Conservation (phyloP, 2,329 filamentous ascomycete species). For the Colletotrichum paranaense region DNA sequence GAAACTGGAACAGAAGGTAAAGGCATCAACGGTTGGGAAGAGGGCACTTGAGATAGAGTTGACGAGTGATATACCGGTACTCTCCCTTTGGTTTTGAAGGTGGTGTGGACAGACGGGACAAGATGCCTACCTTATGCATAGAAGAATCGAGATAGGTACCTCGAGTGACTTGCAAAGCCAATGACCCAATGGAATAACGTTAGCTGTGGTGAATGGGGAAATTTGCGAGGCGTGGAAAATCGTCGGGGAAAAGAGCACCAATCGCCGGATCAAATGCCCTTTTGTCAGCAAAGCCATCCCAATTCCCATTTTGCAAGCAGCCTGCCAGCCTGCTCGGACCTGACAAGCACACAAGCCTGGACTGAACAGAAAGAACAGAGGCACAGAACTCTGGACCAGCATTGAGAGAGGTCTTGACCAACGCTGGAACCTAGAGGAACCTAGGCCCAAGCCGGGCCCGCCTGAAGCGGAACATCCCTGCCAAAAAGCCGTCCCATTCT, state of each 20-base stretch:
- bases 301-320: background rate
- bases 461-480: conserved; percentile 30
- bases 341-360: no score
- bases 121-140: background rate
- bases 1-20: background rate
- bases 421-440: background rate
- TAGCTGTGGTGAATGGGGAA: background rate
- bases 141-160: background rate
- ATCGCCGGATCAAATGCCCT: conserved; percentile 6
- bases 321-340: conserved; percentile 1
- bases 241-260: conserved; percentile 25
- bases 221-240: conserved; percentile 20
- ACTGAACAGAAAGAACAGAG: background rate
- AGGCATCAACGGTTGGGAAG: background rate
- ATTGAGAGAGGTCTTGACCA: background rate
- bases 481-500: conserved; percentile 2
- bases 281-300: background rate
- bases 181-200: background rate
- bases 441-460: conserved; percentile 5
- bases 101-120: background rate
- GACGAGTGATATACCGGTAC: background rate
- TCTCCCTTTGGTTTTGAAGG: background rate
- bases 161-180: background rate
- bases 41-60: conserved; percentile 21
- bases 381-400: background rate